Evolutionary conservation across 345 rosid genomes (phyloP), one percentile per base, ranked within the genome.

Genomic region (Eucalyptus camaldulensis): DNA sequence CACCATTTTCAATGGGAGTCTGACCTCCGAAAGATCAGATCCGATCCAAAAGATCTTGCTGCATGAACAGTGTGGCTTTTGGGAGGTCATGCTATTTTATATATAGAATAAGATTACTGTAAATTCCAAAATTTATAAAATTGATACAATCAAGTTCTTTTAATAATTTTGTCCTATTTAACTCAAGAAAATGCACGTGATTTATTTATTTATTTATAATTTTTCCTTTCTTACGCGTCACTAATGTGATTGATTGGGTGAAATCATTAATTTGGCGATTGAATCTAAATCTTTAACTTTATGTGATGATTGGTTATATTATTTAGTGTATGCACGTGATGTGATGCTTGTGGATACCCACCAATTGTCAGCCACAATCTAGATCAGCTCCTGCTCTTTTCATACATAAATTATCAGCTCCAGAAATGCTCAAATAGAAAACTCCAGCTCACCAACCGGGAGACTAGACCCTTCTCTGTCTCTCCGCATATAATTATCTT

Each of bases 151-250:
- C 4, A 4, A 56, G 0, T 56, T 24, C 12, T 8, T 24, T 56
- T 8, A 1, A 4, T 56, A 56, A 24, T 10, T 8, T 9, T 56
- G 0, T 56, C 62, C 13, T 22, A 56, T 56, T 56, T 56, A 24
- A 24, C 6, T 24, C 0, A 56, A 9, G 6, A 56, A 56, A 56
- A 56, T 56, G 13, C 62, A 24, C 1, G 29, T 56, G 27, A 10
- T 56, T 56, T 56, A 1, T 56, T 56, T 24, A 56, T 56, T 22
- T 21, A 0, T 56, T 56, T 10, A 56, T 56, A 4, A 24, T 24
- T 24, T 56, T 56, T 22, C 1, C 6, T 56, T 24, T 56, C 6
- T 4, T 22, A 56, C 0, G 0, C 1, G 27, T 21, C 12, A 5
- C 29, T 56, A 56, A 56, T 10, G 62, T n/a, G 37, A 31, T 33